phyloP scores from a whole-genome alignment of 805 yeast genomes.

The Cyberlindnera saturnus region DNA sequence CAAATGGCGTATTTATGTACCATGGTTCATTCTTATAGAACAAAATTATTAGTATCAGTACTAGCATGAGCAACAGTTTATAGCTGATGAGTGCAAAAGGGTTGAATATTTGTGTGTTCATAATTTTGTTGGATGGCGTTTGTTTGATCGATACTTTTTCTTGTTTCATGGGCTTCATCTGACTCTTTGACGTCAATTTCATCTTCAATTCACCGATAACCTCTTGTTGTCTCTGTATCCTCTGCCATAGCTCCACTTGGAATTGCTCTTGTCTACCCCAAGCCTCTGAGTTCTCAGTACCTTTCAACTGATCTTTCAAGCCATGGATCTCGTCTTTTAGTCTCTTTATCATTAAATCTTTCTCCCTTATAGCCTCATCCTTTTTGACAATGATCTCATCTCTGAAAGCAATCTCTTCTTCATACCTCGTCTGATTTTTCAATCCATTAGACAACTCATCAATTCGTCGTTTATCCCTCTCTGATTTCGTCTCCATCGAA shows the following conservation, averaged over 20 bases:
- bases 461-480: conserved; percentile 3
- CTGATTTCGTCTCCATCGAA: conserved; percentile 13
- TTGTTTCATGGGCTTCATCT: too few relatives aligned
- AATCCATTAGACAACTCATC: conserved; percentile 1
- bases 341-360: conserved; percentile 3
- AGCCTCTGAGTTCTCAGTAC: conserved; percentile 1
- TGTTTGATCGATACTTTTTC: too few relatives aligned
- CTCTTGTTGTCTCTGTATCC: conserved; percentile 15
- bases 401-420: conserved; percentile 20
- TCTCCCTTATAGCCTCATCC: conserved; percentile 7
- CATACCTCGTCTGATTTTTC: conserved; percentile 1
- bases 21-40: conserved; percentile 6
- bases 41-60: neutral
- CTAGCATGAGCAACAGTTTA: neutral
- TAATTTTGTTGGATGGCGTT: too few relatives aligned
- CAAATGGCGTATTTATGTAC: conserved; percentile 15
- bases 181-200: conserved; percentile 3
- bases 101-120: neutral
- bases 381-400: conserved; percentile 17
- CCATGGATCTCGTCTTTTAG: conserved; percentile 4
- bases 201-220: conserved; percentile 11
- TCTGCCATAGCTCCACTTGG: conserved; percentile 13
- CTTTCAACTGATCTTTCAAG: conserved; percentile 6
- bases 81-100: neutral
- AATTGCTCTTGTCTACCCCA: conserved; percentile 6